phyloP scores from a whole-genome alignment of 768 basidiomycete species.

The Boletus sensibilis region DNA sequence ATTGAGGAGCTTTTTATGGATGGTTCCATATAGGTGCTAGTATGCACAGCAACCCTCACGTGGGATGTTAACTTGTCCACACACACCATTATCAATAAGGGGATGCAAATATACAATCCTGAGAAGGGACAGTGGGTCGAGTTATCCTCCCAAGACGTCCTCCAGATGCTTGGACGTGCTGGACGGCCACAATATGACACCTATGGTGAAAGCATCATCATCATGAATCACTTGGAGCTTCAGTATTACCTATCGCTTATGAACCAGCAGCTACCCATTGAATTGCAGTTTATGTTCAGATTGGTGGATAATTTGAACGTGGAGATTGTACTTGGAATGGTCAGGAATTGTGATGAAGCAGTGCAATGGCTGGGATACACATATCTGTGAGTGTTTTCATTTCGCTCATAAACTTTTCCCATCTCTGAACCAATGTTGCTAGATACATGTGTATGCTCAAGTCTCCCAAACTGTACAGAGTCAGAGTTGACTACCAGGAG shows the following conservation, averaged over 20 bases:
- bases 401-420: no score
- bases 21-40: no score
- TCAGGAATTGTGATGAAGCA: slow-evolving; percentile 93
- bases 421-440: not conserved
- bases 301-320: slow-evolving; percentile 96
- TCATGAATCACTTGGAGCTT: slow-evolving; percentile 94
- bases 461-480: slow-evolving; percentile 82
- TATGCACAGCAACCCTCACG: no score
- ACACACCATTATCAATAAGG: no score
- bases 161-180: no score
- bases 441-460: slow-evolving; percentile 96
- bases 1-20: no score
- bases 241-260: slow-evolving; percentile 95
- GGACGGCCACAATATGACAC: slow-evolving; percentile 92
- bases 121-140: no score
- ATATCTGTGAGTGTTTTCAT: slow-evolving; percentile 85
- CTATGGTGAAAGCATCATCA: slow-evolving; percentile 96
- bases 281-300: slow-evolving; percentile 89
- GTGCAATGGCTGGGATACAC: slow-evolving; percentile 98
- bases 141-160: no score
- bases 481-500: slow-evolving; percentile 87
- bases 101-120: no score
- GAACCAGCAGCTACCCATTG: slow-evolving; percentile 98
- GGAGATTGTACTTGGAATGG: slow-evolving; percentile 94
- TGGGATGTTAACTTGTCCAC: no score